A percentile compares a stretch with the other conserved stretches of the same genome.
Evolutionary conservation across 2,329 filamentous ascomycete species (phyloP).

Genomic region (Teratosphaeria zuluensis): DNA sequence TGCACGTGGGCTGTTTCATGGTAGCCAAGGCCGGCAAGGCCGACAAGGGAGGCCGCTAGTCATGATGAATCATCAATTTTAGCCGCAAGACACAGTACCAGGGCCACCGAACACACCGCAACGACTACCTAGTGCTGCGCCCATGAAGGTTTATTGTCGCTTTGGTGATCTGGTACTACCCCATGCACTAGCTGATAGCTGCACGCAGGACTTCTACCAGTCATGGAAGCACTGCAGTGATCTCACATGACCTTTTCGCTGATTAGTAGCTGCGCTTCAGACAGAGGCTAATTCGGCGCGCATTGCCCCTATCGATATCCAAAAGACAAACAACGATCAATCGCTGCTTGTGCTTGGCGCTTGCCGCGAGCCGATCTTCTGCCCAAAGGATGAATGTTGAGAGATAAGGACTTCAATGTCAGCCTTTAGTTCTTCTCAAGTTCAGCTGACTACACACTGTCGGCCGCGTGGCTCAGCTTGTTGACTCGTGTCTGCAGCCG

Average conservation of each 20-base stretch:
- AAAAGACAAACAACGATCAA: neutral
- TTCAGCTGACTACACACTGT: neutral
- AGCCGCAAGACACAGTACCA: neutral
- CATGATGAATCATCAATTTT: neutral
- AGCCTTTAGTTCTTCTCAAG: neutral
- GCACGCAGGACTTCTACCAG: neutral
- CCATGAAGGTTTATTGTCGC: too few species aligned
- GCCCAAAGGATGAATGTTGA: neutral
- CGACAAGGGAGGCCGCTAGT: neutral
- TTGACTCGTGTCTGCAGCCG: too few species aligned
- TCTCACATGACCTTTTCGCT: neutral
- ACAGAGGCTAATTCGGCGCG: neutral
- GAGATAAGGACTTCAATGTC: neutral
- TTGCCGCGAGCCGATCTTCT: neutral
- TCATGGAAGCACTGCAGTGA: neutral
- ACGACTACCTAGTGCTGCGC: neutral
- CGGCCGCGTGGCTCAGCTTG: neutral
- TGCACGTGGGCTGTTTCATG: neutral
- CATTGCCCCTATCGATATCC: neutral
- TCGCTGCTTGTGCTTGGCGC: neutral
- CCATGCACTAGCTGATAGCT: neutral
- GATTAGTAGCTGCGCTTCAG: neutral
- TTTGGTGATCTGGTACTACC: neutral
- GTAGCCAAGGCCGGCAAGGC: neutral
- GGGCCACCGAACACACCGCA: neutral